Conservation (phyloP, 148 eudicot species). For the Amaranthus palmeri region DNA sequence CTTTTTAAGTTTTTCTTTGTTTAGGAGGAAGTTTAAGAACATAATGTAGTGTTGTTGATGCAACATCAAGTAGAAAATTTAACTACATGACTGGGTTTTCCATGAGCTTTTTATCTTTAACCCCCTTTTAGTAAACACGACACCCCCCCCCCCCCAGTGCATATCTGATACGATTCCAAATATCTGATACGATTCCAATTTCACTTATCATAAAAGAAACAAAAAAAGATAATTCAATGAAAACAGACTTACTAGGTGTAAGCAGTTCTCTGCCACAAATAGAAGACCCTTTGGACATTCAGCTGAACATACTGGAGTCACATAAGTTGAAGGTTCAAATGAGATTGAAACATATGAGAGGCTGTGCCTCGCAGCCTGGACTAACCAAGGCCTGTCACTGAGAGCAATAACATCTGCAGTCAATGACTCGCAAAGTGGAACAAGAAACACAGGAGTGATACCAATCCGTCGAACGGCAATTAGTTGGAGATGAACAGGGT, state of each 20-base stretch:
- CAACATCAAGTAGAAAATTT: not conserved
- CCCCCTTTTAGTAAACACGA: no score
- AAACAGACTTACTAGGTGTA: conserved; percentile 70
- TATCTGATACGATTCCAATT: no score
- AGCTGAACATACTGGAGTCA: conserved; percentile 78
- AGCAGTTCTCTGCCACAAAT: conserved; percentile 90
- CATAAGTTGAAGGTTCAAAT: conserved; percentile 88
- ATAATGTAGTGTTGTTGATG: no score
- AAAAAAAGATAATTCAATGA: no score
- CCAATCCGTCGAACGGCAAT: conserved; percentile 91
- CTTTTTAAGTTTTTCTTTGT: no score
- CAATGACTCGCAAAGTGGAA: conserved; percentile 66
- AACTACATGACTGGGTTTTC: no score
- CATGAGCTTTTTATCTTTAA: no score
- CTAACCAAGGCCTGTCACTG: conserved; percentile 97
- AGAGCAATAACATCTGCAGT: conserved; percentile 87
- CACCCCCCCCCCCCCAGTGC: no score
- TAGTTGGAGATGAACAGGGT: conserved; percentile 63
- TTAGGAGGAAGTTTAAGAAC: no score
- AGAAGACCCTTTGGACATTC: conserved; percentile 89
- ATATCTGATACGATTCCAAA: no score
- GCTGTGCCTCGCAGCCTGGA: conserved; percentile 92
- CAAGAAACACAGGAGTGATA: conserved; percentile 82
- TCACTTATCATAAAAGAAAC: no score
- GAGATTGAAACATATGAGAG: conserved; percentile 86